Percentiles rank a stretch among this genome's conserved stretches.
phyloP scores from a whole-genome alignment of 2,329 filamentous ascomycete species.

The Xylaria sp. region DNA sequence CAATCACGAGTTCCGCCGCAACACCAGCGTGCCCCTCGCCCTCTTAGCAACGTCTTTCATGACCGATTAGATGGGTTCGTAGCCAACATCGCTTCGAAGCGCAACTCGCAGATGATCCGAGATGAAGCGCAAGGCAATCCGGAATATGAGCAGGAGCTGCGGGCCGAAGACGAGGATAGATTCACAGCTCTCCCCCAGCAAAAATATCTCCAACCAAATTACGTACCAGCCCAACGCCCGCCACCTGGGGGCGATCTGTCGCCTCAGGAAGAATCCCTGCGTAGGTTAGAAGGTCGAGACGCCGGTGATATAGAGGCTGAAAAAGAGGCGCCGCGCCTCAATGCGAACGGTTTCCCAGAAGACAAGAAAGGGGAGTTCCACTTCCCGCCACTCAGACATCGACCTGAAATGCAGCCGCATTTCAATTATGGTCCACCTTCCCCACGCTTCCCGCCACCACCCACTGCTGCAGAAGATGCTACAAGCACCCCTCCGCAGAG shows the following conservation, averaged over 20 bases:
- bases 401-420: slow-evolving; percentile 61
- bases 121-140: slow-evolving; percentile 82
- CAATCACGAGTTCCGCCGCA: slow-evolving; percentile 48
- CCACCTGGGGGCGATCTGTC: slow-evolving; percentile 49
- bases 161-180: slow-evolving; percentile 83
- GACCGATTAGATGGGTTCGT: slow-evolving; percentile 90
- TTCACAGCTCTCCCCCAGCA: slow-evolving; percentile 82
- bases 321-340: slow-evolving; percentile 31
- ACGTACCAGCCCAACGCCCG: slow-evolving; percentile 51
- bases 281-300: slow-evolving; percentile 60
- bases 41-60: slow-evolving; percentile 80
- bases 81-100: slow-evolving; percentile 84
- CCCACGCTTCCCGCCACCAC: slow-evolving; percentile 50
- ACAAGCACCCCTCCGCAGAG: slow-evolving; percentile 19
- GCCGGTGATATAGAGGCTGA: slow-evolving; percentile 56
- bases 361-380: slow-evolving; percentile 62
- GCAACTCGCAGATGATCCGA: slow-evolving; percentile 84
- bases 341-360: slow-evolving; percentile 46
- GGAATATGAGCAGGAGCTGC: slow-evolving; percentile 81
- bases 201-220: slow-evolving; percentile 69
- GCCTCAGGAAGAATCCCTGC: slow-evolving; percentile 59
- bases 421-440: slow-evolving; percentile 68
- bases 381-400: slow-evolving; percentile 64
- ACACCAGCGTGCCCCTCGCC: slow-evolving; percentile 62
- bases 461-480: slow-evolving; percentile 35